A percentile compares a stretch with the other conserved stretches of the same genome.
Conservation (phyloP, 73 alveolate species). For the Strombidium stylifer region DNA sequence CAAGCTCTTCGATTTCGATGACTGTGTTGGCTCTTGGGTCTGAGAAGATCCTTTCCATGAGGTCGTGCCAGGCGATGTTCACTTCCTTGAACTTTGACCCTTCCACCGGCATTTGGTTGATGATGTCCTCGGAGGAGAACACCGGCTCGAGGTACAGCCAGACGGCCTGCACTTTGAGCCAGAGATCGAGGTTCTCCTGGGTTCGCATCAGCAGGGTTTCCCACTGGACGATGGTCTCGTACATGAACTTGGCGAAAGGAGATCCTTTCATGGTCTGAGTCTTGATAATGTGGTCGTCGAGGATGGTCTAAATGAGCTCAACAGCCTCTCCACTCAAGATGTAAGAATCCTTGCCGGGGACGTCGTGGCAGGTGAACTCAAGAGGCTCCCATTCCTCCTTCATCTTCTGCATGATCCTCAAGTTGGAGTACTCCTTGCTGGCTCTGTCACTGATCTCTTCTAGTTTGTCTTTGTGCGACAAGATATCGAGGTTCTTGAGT, state of each 20-base stretch:
- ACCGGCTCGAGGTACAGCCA: constrained; percentile 98
- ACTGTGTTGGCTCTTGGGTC: constrained; percentile 85
- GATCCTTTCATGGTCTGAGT: constrained; percentile 90
- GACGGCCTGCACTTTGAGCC: constrained; percentile 95
- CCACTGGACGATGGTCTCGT: constrained; percentile 92
- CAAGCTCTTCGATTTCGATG: constrained; percentile 81
- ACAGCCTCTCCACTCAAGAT: constrained; percentile 75
- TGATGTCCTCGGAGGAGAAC: constrained; percentile 94
- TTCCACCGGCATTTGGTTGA: constrained; percentile 93
- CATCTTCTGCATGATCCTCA: constrained; percentile 71
- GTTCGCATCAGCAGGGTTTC: constrained; percentile 89
- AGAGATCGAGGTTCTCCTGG: constrained; percentile 90
- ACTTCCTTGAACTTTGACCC: constrained; percentile 92
- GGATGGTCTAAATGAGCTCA: constrained; percentile 72
- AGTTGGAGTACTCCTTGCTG: constrained; percentile 75
- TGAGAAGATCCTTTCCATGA: constrained; percentile 85
- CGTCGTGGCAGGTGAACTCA: constrained; percentile 68
- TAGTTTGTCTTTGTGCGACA: constrained; percentile 41
- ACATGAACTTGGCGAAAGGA: constrained; percentile 80
- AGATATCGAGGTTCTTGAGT: constrained; percentile 52
- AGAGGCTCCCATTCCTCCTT: constrained; percentile 84
- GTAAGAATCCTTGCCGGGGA: constrained; percentile 81
- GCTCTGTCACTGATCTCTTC: constrained; percentile 83
- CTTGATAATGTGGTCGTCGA: constrained; percentile 89
- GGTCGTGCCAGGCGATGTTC: constrained; percentile 90